Evolutionary conservation across 2,329 filamentous ascomycete species (phyloP), one percentile per base, ranked within the genome.

Genomic region (Pseudocercospora fuligena): DNA sequence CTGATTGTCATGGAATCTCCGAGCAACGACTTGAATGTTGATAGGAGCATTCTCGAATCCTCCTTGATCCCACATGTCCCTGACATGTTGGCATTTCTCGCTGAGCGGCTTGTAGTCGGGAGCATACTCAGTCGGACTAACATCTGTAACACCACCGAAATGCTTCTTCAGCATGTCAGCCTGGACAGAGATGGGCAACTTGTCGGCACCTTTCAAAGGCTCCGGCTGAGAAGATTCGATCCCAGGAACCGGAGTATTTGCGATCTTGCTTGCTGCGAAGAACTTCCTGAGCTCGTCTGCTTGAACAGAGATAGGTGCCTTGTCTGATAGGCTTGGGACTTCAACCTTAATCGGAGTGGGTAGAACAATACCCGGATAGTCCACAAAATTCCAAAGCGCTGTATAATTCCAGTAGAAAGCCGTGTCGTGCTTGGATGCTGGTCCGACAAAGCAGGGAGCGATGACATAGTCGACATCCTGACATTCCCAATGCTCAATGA

Each of bases 321-420:
- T 46, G n/a, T 60, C 36, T 3, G 33, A 46, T 3, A 46, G 11
- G 19, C 40, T 60, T 23, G 36, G 57, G 12, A 54, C 33, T n/a
- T 66, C 36, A 5, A 53, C 66, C 21, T 61, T 64, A 7, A 69
- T 49, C 1, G 66, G 66, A 14, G 69, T 70, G 9, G 69, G 68
- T 7, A 71, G 21, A 0, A 71, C 68, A 6, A 68, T 63, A 0
- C 58, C 66, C 2, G 69, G 69, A 59, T 71, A 71, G 36, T 70
- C 69, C 8, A 70, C 61, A 19, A 63, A 69, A 46, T 71, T 71
- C 69, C 69, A 71, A 12, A 71, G 31, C 5, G 62, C 64, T 3
- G 69, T 68, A 31, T 68, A 70, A 12, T 70, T 70, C 68, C 68
- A 70, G 43, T 68, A 70, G 8, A 51, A 66, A 6, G 67, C 66